Evolutionary conservation across 805 yeast genomes (phyloP), one percentile per base, ranked within the genome.

Genomic region (Starmerella stellata): DNA sequence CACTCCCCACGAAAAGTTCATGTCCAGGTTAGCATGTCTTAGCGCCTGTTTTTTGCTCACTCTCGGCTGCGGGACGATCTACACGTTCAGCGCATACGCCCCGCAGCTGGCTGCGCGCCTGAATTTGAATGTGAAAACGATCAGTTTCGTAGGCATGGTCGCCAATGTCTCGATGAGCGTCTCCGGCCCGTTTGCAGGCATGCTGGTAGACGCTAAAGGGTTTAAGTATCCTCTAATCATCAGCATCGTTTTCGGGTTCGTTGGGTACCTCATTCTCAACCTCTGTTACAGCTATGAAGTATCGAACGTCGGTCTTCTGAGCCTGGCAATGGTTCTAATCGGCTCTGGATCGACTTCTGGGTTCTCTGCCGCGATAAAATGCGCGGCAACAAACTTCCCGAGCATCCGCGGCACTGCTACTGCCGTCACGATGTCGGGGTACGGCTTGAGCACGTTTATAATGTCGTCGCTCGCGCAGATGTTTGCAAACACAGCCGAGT

Each of bases 41-140:
- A 40, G 46, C 15, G 30, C 55, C 14, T 50, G 54, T 42, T 52
- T 52, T 33, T 42, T 44, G 8, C 48, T 48, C n/a, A 44, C 55
- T 4, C 41, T 52, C 35, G 53, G 49, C 24, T 50, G 55, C 35
- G 92, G 92, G 1, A 79, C 90, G 1, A 60, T 77, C 49, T 79
- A 79, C 56, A 60, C 78, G 34, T 79, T 74, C 57, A 73, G 80
- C 7, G 79, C 81, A 1, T 79, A 72, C 54, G 75, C 82, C 29
- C 87, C 92, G 0, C 90, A 79, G 53, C 63, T 78, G 39, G 79
- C 83, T 1, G 56, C 55, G 21, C 63, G 64, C 37, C 63, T 79
- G 38, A 58, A 59, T 17, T 70, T 79, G 47, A 53, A 70, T 1
- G 81, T 79, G 2, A 64, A 79, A 0, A 68, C 75, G 38, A 63